Evolutionary conservation across 148 eudicot genomes (phyloP), one percentile per base, ranked within the genome.

Genomic region (Dysphania ambrosioides): DNA sequence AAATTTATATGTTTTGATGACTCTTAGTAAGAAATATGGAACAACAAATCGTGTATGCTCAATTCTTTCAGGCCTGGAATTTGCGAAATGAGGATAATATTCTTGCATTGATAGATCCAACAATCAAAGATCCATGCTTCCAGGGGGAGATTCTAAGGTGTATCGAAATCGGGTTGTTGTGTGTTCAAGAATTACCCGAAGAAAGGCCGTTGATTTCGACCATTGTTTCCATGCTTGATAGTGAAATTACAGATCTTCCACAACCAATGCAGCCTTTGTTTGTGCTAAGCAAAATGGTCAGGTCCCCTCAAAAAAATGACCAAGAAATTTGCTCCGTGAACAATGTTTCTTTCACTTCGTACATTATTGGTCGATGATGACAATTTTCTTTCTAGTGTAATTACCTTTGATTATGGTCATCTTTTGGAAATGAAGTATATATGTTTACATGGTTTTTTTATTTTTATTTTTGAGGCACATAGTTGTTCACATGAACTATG

Each of bases 51-150:
- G 4, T 8, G 1, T 19, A 12, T 24, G 4, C 10, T 23, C 8
- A 4, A 15, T 72, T 65, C 9, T 69, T 82, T 78, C 73, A 90
- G 91, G 90, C 90, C 67, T 90, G 95, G 91, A 86, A 76, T 47
- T 56, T 86, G 51, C 88, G 90, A 90, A 79, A 49, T 13, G 86
- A 88, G 19, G 82, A 79, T 18, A 73, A 78, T 58, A 73, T 67
- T 8, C 1, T 9, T 49, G 30, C 63, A 57, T 34, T 88, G 55
- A 71, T 82, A 0, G 89, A 90, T 74, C 66, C 79, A 24, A 15
- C 68, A 0, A 63, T 86, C 44, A 26, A 35, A 1, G 66, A 61
- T 62, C 49, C 72, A n/a, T 10, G 24, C 34, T 77, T 31, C 4
- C 26, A 61, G 49, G 42, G 5, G 26, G 82, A 83, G 69, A 80